Percentiles rank a stretch among this genome's conserved stretches.
Conservation (phyloP, 2,329 filamentous ascomycete species). For the Alternaria consortialis region DNA sequence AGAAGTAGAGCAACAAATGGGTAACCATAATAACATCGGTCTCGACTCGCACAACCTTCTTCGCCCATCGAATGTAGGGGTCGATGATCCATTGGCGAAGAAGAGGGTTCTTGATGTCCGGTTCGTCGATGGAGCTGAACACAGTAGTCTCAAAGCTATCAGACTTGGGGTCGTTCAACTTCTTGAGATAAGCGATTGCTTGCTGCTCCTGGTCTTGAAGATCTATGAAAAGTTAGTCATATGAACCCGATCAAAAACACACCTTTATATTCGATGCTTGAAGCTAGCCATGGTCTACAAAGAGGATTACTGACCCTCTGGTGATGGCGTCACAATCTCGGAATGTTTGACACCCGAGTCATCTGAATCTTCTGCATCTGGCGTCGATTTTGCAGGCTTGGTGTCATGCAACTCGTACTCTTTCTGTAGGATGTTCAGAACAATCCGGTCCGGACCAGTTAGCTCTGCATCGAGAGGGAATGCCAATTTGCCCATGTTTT, state of each 20-base stretch:
- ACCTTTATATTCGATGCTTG: background rate
- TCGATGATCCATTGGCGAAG: constrained; percentile 61
- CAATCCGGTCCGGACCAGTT: constrained; percentile 42
- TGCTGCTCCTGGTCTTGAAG: constrained; percentile 41
- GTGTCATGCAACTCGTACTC: constrained; percentile 35
- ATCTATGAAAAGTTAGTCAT: constrained; percentile 28
- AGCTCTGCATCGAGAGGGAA: constrained; percentile 45
- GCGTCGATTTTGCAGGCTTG: background rate
- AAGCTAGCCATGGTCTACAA: background rate
- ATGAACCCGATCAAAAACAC: background rate
- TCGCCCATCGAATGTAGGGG: constrained; percentile 68
- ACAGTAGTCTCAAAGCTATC: constrained; percentile 65
- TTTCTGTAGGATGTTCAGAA: constrained; percentile 41
- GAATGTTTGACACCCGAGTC: constrained; percentile 38
- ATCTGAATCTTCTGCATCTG: constrained; percentile 35
- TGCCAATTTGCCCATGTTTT: constrained; percentile 41
- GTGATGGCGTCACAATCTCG: constrained; percentile 39
- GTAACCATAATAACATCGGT: constrained; percentile 82
- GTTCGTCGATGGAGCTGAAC: constrained; percentile 62
- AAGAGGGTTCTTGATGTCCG: constrained; percentile 51
- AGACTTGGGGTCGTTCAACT: constrained; percentile 60
- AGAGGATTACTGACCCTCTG: constrained; percentile 34
- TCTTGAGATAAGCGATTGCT: constrained; percentile 57
- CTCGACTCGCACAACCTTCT: constrained; percentile 66
- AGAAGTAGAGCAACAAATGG: constrained; percentile 76